Percentiles rank a stretch among this genome's conserved stretches.
phyloP scores from a whole-genome alignment of 768 basidiomycete species.

The Tylopilus sp. region DNA sequence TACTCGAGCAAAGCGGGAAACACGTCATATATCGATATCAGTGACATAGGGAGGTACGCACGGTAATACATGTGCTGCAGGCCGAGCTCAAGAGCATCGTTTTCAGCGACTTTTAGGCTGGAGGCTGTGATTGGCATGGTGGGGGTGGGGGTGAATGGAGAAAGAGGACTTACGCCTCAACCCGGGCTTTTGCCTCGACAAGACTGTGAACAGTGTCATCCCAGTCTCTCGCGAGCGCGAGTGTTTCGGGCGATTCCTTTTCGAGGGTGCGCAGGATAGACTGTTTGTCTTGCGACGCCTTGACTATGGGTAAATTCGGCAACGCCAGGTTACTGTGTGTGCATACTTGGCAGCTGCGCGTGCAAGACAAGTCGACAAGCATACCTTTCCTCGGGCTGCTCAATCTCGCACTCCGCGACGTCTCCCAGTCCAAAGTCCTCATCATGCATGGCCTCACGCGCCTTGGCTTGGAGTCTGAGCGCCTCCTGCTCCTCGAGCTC shows the following conservation, averaged over 20 bases:
- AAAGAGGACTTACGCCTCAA: constrained; percentile 47
- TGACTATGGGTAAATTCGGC: constrained; percentile 1
- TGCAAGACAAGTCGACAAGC: neutral
- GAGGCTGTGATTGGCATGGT: neutral
- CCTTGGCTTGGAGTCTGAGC: constrained; percentile 70
- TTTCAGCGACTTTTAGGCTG: constrained; percentile 48
- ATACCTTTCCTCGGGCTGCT: constrained; percentile 30
- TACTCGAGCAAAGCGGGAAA: constrained; percentile 30
- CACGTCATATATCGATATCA: neutral
- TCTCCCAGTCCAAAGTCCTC: constrained; percentile 85
- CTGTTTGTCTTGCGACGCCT: constrained; percentile 54
- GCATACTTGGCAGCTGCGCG: constrained; percentile 3
- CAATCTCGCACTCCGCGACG: constrained; percentile 36
- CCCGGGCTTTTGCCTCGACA: constrained; percentile 47
- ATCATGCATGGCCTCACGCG: constrained; percentile 65
- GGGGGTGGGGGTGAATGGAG: neutral
- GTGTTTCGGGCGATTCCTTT: constrained; percentile 70
- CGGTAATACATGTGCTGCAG: constrained; percentile 88
- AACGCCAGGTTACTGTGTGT: constrained; percentile 14
- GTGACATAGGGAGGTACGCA: constrained; percentile 39
- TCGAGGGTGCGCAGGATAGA: constrained; percentile 64
- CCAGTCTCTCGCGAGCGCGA: constrained; percentile 84
- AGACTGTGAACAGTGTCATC: constrained; percentile 61
- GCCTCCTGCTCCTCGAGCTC: constrained; percentile 89
- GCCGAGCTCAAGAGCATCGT: constrained; percentile 57